phyloP scores from a whole-genome alignment of 2,329 filamentous ascomycete species.

The Neofusicoccum sp. region DNA sequence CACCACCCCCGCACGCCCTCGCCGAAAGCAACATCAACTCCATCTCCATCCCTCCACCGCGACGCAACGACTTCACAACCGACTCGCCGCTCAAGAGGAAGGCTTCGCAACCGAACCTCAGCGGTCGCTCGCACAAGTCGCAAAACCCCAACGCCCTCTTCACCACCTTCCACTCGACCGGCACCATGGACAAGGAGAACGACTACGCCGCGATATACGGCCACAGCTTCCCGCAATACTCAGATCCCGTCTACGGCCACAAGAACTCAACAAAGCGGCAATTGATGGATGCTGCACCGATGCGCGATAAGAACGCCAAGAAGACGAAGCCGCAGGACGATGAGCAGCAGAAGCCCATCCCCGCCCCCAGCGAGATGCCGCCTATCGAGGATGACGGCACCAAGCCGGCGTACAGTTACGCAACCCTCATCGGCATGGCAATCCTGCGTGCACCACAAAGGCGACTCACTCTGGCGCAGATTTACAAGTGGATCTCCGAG shows the following conservation, averaged over 20 bases:
- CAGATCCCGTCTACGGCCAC: constrained; percentile 45
- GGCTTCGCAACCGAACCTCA: constrained; percentile 22
- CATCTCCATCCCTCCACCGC: constrained; percentile 65
- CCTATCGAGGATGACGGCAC: constrained; percentile 77
- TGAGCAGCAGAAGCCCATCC: constrained; percentile 52
- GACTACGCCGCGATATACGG: constrained; percentile 16
- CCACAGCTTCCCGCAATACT: constrained; percentile 43
- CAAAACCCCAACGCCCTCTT: constrained; percentile 58
- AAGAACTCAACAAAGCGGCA: constrained; percentile 55
- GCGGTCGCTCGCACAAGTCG: constrained; percentile 33
- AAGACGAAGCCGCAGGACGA: constrained; percentile 59
- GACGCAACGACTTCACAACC: constrained; percentile 53
- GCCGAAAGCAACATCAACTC: constrained; percentile 64
- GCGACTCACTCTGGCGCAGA: constrained; percentile 85
- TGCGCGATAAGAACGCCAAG: constrained; percentile 69
- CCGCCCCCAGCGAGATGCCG: constrained; percentile 77
- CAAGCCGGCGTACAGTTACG: constrained; percentile 92
- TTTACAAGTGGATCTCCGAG: constrained; percentile 99
- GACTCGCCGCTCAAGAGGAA: constrained; percentile 69
- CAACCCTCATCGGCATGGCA: constrained; percentile 93
- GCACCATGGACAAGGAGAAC: constrained; percentile 51
- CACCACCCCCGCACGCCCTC: constrained; percentile 58
- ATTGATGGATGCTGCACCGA: constrained; percentile 69
- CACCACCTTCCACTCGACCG: constrained; percentile 49
- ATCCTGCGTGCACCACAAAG: constrained; percentile 83